Base-by-base conservation (phyloP, 2,329 filamentous ascomycete species). In the Macroventuria anomochaeta region DNA sequence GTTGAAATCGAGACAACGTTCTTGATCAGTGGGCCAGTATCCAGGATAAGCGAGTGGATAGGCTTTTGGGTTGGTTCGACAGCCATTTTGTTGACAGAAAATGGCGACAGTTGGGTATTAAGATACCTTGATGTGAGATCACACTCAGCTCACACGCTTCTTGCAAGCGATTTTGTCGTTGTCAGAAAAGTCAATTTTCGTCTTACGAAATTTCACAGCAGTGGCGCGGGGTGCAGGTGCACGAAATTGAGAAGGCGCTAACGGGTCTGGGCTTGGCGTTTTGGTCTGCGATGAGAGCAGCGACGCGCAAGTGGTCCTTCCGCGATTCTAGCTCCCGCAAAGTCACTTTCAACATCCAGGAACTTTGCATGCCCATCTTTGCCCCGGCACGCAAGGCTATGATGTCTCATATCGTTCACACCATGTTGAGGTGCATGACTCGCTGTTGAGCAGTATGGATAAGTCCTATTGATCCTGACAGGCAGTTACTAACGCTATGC, bases 11-110 rank as follows among this genome's bases (percentile, higher is more conserved):
- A 81, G 11, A 93, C 91, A 61, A 95, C 88, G 77, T 97, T 97
- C 72, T 93, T 93, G 74, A 99, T 93, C 56, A 99, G 86, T 7
- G 93, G 92, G 21, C 93, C 93, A 3, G 95, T 89, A 72, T 99
- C 95, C 62, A 99, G 83, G 23, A 97, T 84, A 44, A 97, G 85
- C 47, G 88, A 89, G 77, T 96, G 87, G 42, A 96, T 86, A 0
- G 88, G 83, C 72, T 93, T 96, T 57, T 74, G 61, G 44, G 57
- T 61, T 11, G 64, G 51, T 51, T 63, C 41, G 18, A 61, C 52
- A 34, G 65, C 64, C 68, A 71, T 69, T 42, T 51, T 55, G 33
- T 40, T 29, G 34, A 54, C 38, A 17, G 32, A 34, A 53, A 53
- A 53, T 53, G 36, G 44, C 51, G 51, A 54, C 51, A 54, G 29